phyloP scores from a whole-genome alignment of 2,329 filamentous ascomycete genomes.

The Claviceps sp. region DNA sequence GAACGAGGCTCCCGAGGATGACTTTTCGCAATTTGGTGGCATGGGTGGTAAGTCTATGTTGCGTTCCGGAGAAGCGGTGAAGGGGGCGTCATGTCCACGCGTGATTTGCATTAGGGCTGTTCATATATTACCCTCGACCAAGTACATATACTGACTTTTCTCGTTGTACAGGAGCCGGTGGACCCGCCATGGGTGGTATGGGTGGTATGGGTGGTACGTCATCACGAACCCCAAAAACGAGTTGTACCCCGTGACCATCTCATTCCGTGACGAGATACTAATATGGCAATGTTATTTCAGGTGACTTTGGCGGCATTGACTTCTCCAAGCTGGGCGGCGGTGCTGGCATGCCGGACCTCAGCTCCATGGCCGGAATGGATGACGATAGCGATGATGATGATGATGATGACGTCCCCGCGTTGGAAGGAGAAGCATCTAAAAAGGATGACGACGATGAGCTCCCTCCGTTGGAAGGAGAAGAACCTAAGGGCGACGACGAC shows the following conservation, averaged over 20 bases:
- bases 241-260: not conserved
- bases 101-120: not conserved
- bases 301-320: slow-evolving; percentile 77
- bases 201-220: slow-evolving; percentile 38
- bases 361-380: slow-evolving; percentile 35
- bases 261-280: not conserved
- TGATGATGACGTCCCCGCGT: slow-evolving; percentile 60
- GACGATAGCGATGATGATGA: slow-evolving; percentile 39
- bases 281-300: slow-evolving; percentile 14
- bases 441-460: slow-evolving; percentile 50
- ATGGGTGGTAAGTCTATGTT: slow-evolving; percentile 38
- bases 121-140: not conserved
- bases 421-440: slow-evolving; percentile 38
- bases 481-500: slow-evolving; percentile 35
- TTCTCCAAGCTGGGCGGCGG: slow-evolving; percentile 76
- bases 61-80: not conserved
- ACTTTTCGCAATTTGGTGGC: slow-evolving; percentile 53
- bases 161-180: slow-evolving; percentile 15
- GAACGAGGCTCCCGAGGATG: slow-evolving; percentile 74
- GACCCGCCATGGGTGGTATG: too few species aligned
- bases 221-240: not conserved
- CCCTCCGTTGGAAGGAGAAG: slow-evolving; percentile 51
- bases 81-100: too few species aligned
- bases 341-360: slow-evolving; percentile 16
- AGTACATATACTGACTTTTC: not conserved